Evolutionary conservation across 306 rosid species (phyloP).

Genomic region (Citrullus mucosospermus): DNA sequence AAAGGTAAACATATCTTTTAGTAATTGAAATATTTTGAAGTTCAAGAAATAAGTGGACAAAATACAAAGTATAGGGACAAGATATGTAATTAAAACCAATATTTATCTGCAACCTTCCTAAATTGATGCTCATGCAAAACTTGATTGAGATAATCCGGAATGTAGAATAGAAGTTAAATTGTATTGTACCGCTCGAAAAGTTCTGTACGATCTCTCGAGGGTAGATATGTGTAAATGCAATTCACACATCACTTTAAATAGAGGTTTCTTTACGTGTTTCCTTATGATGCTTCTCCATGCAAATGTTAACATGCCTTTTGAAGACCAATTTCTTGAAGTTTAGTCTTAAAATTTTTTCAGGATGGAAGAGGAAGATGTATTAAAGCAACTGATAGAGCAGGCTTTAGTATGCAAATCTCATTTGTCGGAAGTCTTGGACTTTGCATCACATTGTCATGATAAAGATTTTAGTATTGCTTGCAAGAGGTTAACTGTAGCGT

Average conservation of each 20-base stretch:
- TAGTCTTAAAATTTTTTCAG: slow-evolving; percentile 22
- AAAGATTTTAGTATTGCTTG: slow-evolving; percentile 32
- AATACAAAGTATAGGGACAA: background rate
- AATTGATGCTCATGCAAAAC: background rate
- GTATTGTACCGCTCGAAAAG: background rate
- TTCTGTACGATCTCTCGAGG: background rate
- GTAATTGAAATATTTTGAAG: background rate
- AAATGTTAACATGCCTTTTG: background rate
- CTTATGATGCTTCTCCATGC: background rate
- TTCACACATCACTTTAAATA: background rate
- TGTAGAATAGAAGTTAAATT: background rate
- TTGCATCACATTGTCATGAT: slow-evolving; percentile 27
- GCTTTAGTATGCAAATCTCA: slow-evolving; percentile 44
- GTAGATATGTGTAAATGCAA: background rate
- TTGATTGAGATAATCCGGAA: background rate
- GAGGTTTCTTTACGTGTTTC: background rate
- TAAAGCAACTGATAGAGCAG: slow-evolving; percentile 49
- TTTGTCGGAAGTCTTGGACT: slow-evolving; percentile 40
- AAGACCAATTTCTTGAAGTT: background rate
- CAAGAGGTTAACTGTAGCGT: slow-evolving; percentile 40
- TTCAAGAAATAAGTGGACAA: background rate
- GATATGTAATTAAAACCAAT: background rate
- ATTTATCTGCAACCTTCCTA: background rate
- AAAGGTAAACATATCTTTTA: background rate
- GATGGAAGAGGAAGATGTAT: slow-evolving; percentile 51